Evolutionary conservation across 2,329 filamentous ascomycete genomes (phyloP).

Genomic region (Venturia effusa): DNA sequence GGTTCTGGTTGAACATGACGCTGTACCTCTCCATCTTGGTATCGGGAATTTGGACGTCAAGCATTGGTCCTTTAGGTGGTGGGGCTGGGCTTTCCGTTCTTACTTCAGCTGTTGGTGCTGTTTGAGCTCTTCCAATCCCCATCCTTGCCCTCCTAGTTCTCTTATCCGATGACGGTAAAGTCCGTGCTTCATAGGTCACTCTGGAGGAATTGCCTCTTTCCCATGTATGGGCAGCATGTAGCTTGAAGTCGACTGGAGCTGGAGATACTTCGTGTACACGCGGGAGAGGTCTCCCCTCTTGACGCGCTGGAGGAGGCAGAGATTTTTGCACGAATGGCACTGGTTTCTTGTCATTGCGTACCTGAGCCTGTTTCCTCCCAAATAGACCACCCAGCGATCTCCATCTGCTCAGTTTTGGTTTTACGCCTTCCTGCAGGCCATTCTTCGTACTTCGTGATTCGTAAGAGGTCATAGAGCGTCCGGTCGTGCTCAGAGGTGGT

Average conservation of each 20-base stretch:
- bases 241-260: constrained; percentile 2
- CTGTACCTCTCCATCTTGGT: constrained; percentile 82
- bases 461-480: constrained; percentile 1
- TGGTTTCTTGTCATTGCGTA: background rate
- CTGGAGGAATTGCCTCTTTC: background rate
- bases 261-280: background rate
- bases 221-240: background rate
- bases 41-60: constrained; percentile 72
- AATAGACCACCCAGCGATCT: constrained; percentile 12
- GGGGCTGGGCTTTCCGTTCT: background rate
- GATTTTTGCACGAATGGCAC: background rate
- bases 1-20: constrained; percentile 64
- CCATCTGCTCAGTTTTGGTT: constrained; percentile 13
- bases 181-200: background rate
- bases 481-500: constrained; percentile 3
- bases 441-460: constrained; percentile 3
- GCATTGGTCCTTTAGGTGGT: constrained; percentile 21
- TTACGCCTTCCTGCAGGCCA: constrained; percentile 2
- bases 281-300: background rate
- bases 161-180: background rate
- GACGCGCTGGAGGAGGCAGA: background rate
- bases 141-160: background rate
- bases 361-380: background rate
- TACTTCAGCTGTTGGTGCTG: background rate
- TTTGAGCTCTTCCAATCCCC: constrained; percentile 4